Base-by-base conservation (phyloP, 345 rosid species). In the Euclidium syriacum region DNA sequence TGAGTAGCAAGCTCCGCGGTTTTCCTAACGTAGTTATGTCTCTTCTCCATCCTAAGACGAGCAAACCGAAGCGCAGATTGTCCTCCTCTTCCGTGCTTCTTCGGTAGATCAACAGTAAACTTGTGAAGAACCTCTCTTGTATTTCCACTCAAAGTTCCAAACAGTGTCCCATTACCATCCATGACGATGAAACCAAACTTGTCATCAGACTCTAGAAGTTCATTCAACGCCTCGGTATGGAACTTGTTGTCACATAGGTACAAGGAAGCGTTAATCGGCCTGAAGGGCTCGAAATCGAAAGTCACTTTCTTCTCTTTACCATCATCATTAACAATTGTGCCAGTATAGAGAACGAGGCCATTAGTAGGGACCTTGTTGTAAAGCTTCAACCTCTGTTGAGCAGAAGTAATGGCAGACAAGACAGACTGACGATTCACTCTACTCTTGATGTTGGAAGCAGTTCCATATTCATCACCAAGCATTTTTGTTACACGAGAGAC, bases 11-110 rank as follows among this genome's bases (percentile, higher is more conserved):
- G 91, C 72, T 91, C 98, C 8, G 98, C 94, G 1, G 98, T 91
- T 75, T 87, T 91, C 77, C 98, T 82, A 14, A 91, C 98, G 70
- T 87, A 87, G 58, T 91, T 87, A 62, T 87, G 96, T 6, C 91
- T 89, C 66, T 91, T 91, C 81, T 91, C 98, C 94, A 91, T 91
- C 40, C 96, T 80, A 52, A 91, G 91, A 55, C 96, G 83, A 50
- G 98, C 97, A 80, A 90, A 90, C 39, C 94, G 94, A 17, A 90
- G 87, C n/a, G 97, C 96, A 26, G 96, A 91, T 47, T 87, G 94
- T 23, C 98, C 96, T 82, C 98, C 96, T 80, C 96, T 87, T 15
- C 96, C 98, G 42, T 91, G 98, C 76, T 91, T 91, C 81, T 91
- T 87, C 1, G 94, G 98, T 38, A 85, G 78, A 78, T 91, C 98